Evolutionary conservation across 805 yeast genomes (phyloP), one percentile per base, ranked within the genome.

Genomic region (Trichomonascus vanleenenianus): DNA sequence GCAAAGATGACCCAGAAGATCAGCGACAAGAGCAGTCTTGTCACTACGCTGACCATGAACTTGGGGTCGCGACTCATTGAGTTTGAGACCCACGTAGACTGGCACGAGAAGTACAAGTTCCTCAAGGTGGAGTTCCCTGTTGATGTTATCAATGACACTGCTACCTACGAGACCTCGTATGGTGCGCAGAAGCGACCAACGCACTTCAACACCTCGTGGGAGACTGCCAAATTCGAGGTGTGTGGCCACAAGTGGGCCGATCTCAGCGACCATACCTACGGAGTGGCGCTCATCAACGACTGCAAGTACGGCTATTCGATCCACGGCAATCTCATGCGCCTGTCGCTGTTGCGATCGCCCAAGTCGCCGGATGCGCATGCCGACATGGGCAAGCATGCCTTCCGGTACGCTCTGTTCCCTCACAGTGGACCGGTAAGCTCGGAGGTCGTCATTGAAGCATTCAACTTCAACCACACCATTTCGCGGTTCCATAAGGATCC

Each of bases 61-160:
- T 20, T 45, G 31, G 37, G 22, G 7, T 48, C 58, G 25, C 63
- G 76, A 4, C 61, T 66, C 56, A 55, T 82, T 32, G 75, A 72
- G 45, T 75, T 83, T 46, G 74, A 71, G 15, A 74, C 78, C 20
- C 65, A 71, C 16, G 95, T 85, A 27, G 79, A 80, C 33, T 91
- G 98, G 98, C 79, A 84, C 60, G 95, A 88, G 58, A 76, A 77
- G 27, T 83, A 87, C 65, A 80, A 85, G 62, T 93, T 91, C 64
- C 73, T 91, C 63, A 93, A 93, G 64, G 96, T 87, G 9, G 96
- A 93, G 64, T 91, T 93, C 66, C 96, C 97, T 1, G 95, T 91
- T 16, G 83, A 85, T 25, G 73, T 91, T 15, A 77, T 77, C 54
- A 73, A 77, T 34, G 93, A 89, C 16, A 72, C 59, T 45, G 97